Base-by-base conservation (phyloP, 2,329 filamentous ascomycete species). In the Epichloe brachyelytri region DNA sequence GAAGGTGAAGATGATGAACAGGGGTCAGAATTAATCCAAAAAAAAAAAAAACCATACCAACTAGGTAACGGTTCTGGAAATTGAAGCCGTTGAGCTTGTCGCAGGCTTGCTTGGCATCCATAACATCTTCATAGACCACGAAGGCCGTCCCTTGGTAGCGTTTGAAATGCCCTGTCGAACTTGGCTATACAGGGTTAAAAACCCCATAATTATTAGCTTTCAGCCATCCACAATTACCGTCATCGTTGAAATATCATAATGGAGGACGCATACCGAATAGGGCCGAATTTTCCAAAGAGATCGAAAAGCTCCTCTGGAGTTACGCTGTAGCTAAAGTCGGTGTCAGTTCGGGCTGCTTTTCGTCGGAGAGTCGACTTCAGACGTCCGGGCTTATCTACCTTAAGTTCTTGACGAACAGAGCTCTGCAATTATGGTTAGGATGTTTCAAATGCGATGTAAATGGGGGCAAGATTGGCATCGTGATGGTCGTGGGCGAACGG, bases 21-120 rank as follows among this genome's bases (percentile, higher is more conserved):
- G 51, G 46, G 15, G 38, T 44, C 12, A 46, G 38, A 51, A 33
- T 14, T 14, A 20, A 14, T 4, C 19, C 26, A 36, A 14, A 12
- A 19, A 26, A 36, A 10, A 17, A n/a, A 43, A 19, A 47, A n/a
- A n/a, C n/a, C 88, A 55, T 80, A 94, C 88, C 89, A 65, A 98
- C 93, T 62, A 98, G 87, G 73, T 98, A 98, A 68, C 93, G 86
- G 74, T 91, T 95, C 77, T 98, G 93, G 71, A 98, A 98, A 77
- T 98, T 98, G 83, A 95, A 98, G 68, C 93, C 93, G 77, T 98
- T 98, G 70, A 98, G 79, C 77, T 97, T 96, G 77, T 98, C 93
- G 78, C 93, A 97, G 66, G 93, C 93, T 73, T 89, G 85, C 76
- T 98, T 98, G 60, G 93, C 90, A 78, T 98, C 93, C 80, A 93